These are phyloP conservation scores for Penicillium crystallinum DNA, from an alignment of 495 filamentous ascomycete genomes.

Conservation along the genomic window DNA sequence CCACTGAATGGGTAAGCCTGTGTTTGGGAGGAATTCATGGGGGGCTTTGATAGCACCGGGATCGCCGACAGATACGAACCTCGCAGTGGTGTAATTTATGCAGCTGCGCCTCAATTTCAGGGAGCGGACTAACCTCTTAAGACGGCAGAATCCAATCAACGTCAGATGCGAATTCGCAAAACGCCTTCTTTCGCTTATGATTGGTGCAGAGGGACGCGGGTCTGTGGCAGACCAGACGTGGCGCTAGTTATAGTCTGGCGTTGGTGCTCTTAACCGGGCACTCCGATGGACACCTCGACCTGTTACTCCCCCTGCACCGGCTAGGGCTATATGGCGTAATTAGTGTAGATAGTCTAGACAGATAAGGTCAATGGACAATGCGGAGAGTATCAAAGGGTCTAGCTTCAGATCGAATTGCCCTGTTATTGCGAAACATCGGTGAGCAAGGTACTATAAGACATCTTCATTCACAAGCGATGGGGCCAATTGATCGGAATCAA, in stretches of 20 bases:
- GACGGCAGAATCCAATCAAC: neutral
- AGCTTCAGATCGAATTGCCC: too few species aligned
- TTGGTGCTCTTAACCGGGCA: slow-evolving; percentile 13
- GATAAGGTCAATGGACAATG: neutral
- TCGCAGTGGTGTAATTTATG: slow-evolving; percentile 15
- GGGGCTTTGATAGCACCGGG: slow-evolving; percentile 21
- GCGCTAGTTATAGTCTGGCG: slow-evolving; percentile 11
- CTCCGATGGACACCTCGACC: slow-evolving; percentile 9
- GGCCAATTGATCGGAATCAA: neutral
- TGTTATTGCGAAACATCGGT: too few species aligned
- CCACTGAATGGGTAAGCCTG: neutral
- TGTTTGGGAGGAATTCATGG: too few species aligned
- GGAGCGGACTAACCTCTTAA: neutral
- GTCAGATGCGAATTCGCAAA: neutral
- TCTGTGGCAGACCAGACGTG: slow-evolving; percentile 18
- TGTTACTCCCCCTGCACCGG: neutral
- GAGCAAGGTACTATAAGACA: too few species aligned
- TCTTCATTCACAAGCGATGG: neutral
- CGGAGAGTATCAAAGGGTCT: neutral
- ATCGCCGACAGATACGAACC: slow-evolving; percentile 19
- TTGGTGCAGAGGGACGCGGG: neutral
- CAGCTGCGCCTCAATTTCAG: slow-evolving; percentile 20
- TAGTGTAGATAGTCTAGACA: neutral
- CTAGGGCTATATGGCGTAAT: slow-evolving; percentile 10
- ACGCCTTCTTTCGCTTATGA: neutral